Base-by-base conservation (phyloP, 2,329 filamentous ascomycete species). In the Tolypocladium ophioglossoides region DNA sequence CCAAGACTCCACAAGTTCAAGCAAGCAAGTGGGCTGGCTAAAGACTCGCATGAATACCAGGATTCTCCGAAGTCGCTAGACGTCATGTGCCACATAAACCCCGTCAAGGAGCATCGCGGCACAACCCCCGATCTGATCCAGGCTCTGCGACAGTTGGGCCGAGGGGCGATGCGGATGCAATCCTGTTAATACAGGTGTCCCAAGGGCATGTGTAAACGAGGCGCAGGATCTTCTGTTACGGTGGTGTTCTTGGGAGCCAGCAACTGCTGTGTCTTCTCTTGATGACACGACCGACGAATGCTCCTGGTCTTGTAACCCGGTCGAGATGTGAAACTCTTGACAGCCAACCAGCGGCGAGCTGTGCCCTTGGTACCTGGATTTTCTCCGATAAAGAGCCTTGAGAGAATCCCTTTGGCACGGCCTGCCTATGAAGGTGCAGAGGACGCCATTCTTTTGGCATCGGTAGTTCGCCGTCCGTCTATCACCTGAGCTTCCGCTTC, bases 101-200 rank as follows among this genome's bases (percentile, higher is more conserved):
- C 61, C 61, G 1, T 66, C 66, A 30, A 67, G 65, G 7, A 70
- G 55, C 55, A 67, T 62, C 10, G 62, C 64, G 50, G 61, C 62
- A 7, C 63, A 62, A 5, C 61, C 59, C 48, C 64, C 60, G 8
- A 69, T 59, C 52, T 63, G 62, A 52, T 69, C 66, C 32, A 69
- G 63, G 24, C 39, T 59, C 53, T 56, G 58, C 10, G 52, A 52
- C 8, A 59, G 52, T 49, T 60, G 58, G 24, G 55, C 59, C n/a
- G 55, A 55, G 1, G 52, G 35, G n/a, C 34, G n/a, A 5, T 32
- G 40, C 4, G 40, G 20, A 7, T 46, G 40, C 40, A 22, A 11
- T 6, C 18, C 40, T 20, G 40, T 27, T 10, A 46, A 24, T 6
- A 46, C 40, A 10, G 40, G 40, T 14, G 20, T 27, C 11, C 20